Evolutionary conservation across 2,329 filamentous ascomycete genomes (phyloP).

Genomic region (Aspergillus novoparasiticus): DNA sequence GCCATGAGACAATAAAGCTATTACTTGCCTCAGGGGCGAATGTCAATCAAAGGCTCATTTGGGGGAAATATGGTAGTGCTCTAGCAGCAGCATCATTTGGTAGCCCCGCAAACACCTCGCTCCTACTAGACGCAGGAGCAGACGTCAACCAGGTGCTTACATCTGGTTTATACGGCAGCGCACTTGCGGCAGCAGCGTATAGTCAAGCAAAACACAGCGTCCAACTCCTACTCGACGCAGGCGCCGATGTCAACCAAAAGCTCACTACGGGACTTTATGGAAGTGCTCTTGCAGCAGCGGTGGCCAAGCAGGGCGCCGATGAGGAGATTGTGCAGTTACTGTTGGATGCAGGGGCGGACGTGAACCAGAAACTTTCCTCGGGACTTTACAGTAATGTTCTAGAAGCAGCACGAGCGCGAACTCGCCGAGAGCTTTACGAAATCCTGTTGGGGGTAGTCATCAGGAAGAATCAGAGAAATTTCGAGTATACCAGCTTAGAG

Average conservation of each 20-base stretch:
- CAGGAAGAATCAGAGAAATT: neutral
- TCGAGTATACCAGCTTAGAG: neutral
- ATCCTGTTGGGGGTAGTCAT: neutral
- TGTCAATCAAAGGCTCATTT: neutral
- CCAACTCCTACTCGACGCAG: neutral
- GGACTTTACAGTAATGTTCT: neutral
- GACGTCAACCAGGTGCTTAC: neutral
- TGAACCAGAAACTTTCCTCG: neutral
- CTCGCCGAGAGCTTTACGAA: neutral
- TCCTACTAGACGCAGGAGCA: neutral
- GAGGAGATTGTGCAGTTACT: neutral
- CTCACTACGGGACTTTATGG: neutral
- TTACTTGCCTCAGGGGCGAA: neutral
- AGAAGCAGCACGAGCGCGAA: neutral
- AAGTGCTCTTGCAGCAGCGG: neutral
- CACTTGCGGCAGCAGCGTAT: neutral
- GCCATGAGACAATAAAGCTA: neutral
- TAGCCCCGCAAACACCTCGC: neutral
- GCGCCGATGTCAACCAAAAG: neutral
- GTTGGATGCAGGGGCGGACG: conserved; percentile 1
- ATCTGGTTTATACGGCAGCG: neutral
- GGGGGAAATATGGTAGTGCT: neutral
- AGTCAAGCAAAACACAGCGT: neutral
- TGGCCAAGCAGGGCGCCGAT: neutral
- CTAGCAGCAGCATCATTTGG: neutral